phyloP scores from a whole-genome alignment of 768 basidiomycete genomes.

The Boletus sp. region DNA sequence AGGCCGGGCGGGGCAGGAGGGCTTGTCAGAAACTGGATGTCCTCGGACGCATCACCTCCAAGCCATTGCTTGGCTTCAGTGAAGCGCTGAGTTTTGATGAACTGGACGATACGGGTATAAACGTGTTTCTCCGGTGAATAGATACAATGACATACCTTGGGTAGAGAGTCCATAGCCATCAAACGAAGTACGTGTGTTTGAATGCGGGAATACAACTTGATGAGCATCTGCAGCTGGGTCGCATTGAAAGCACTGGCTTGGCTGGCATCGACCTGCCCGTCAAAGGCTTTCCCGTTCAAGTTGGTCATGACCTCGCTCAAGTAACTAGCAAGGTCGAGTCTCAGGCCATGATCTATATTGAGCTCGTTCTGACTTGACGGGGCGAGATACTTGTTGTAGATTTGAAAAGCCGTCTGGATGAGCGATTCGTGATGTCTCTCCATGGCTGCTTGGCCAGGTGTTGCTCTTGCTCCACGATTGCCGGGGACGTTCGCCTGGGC shows the following conservation, averaged over 20 bases:
- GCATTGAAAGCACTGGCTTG: constrained; percentile 86
- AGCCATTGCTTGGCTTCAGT: constrained; percentile 75
- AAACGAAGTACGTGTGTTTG: constrained; percentile 95
- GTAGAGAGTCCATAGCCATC: constrained; percentile 99
- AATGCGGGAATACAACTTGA: constrained; percentile 91
- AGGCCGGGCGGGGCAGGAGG: constrained; percentile 74
- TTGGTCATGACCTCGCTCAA: constrained; percentile 85
- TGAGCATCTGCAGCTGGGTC: constrained; percentile 92
- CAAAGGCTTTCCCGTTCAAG: constrained; percentile 72
- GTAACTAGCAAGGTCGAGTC: constrained; percentile 92
- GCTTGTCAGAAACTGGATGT: constrained; percentile 53
- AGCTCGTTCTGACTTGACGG: constrained; percentile 94
- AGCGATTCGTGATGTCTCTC: constrained; percentile 95
- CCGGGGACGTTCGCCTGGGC: constrained; percentile 61
- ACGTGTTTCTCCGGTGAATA: constrained; percentile 7
- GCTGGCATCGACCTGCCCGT: constrained; percentile 78
- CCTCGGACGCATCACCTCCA: constrained; percentile 70
- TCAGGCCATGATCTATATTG: constrained; percentile 96
- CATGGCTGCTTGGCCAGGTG: constrained; percentile 86
- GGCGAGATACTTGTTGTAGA: constrained; percentile 93
- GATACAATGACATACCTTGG: constrained; percentile 59
- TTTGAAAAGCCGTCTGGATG: constrained; percentile 91
- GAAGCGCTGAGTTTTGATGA: constrained; percentile 86
- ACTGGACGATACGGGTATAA: constrained; percentile 42
- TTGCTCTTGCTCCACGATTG: constrained; percentile 43